Conservation (phyloP, 352 stramenopile species). For the Phytopythium sindhum region DNA sequence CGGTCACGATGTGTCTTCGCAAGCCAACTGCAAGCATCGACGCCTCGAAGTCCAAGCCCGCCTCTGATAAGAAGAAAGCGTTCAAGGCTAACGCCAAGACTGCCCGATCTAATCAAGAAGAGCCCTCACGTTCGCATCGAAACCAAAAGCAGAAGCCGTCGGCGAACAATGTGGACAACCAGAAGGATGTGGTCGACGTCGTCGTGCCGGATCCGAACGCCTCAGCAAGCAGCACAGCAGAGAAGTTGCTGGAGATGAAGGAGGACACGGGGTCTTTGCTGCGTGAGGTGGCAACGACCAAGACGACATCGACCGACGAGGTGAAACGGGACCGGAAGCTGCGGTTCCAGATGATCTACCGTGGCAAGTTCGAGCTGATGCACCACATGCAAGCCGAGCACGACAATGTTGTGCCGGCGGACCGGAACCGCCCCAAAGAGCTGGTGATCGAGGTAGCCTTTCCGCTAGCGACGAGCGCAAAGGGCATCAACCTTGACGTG, state of each 20-base stretch:
- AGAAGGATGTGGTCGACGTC: constrained; percentile 10
- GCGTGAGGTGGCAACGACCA: constrained; percentile 18
- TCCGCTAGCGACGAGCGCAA: constrained; percentile 48
- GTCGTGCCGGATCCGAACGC: background rate
- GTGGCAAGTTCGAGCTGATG: constrained; percentile 65
- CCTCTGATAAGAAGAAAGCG: background rate
- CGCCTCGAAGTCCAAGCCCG: constrained; percentile 8
- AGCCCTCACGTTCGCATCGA: background rate
- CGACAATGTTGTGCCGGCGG: constrained; percentile 24
- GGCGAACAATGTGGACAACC: constrained; percentile 13
- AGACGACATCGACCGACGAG: constrained; percentile 5
- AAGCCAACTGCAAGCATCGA: constrained; percentile 17
- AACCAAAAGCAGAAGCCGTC: background rate
- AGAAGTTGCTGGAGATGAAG: constrained; percentile 16
- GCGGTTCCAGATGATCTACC: constrained; percentile 57
- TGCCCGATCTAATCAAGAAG: background rate
- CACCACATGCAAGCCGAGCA: constrained; percentile 68
- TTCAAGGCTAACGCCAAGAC: background rate
- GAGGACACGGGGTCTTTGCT: constrained; percentile 12
- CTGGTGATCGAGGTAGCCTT: constrained; percentile 65
- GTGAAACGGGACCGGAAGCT: constrained; percentile 16
- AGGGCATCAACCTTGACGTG: constrained; percentile 66
- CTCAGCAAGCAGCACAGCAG: background rate
- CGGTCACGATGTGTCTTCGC: constrained; percentile 68
- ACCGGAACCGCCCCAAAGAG: constrained; percentile 48